A percentile compares a stretch with the other conserved stretches of the same genome.
Conservation (phyloP, 1,139 yeast species). For the Suhomyces kunorum region DNA sequence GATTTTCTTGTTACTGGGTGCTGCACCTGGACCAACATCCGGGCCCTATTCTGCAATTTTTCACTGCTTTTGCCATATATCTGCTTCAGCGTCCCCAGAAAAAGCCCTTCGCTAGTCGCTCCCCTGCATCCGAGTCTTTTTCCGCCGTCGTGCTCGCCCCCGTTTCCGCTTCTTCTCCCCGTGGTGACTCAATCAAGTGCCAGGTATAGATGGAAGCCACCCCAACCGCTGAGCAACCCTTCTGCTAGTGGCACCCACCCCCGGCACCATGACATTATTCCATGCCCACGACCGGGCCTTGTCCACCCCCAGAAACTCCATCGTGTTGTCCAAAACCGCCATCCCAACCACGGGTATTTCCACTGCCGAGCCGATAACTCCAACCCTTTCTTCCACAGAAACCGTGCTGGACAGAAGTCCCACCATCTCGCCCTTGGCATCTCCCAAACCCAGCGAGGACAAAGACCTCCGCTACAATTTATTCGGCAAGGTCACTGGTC, state of each 20-base stretch:
- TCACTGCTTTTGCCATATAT: too few species aligned
- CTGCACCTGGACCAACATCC: too few species aligned
- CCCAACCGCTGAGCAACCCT: neutral
- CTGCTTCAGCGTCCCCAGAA: too few species aligned
- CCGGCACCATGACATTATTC: conserved; percentile 7
- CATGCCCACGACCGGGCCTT: conserved; percentile 5
- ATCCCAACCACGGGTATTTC: conserved; percentile 20
- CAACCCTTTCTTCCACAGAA: conserved; percentile 15
- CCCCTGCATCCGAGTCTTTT: too few species aligned
- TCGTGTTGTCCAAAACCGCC: conserved; percentile 13
- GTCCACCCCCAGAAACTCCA: conserved; percentile 9
- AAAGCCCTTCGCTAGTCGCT: too few species aligned
- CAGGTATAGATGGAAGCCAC: too few species aligned
- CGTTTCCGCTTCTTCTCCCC: neutral
- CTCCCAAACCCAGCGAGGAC: conserved; percentile 17
- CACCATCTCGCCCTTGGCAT: conserved; percentile 10
- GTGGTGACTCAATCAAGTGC: too few species aligned
- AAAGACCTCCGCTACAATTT: conserved; percentile 27
- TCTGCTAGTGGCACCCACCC: conserved; percentile 1
- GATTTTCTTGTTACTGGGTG: neutral
- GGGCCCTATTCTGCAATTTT: too few species aligned
- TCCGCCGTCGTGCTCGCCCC: too few species aligned
- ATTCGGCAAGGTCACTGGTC: conserved; percentile 37
- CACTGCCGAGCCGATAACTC: conserved; percentile 20
- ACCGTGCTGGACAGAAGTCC: conserved; percentile 6